phyloP scores from a whole-genome alignment of 768 basidiomycete species.

The Phylloporus sp. region DNA sequence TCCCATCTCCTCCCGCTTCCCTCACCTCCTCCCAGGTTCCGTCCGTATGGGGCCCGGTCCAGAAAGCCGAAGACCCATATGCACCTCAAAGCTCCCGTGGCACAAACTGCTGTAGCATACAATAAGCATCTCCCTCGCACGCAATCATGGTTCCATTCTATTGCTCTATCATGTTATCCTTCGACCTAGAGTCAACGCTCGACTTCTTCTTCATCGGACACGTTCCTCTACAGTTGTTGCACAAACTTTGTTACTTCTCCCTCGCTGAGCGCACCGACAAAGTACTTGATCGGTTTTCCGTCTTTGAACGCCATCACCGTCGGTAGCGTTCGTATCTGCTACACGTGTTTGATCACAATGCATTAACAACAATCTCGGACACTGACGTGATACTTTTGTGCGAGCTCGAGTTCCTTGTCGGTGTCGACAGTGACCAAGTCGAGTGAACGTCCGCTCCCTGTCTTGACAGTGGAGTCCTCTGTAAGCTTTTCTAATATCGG shows the following conservation, averaged over 20 bases:
- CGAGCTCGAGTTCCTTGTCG: slow-evolving; percentile 50
- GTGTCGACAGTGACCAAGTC: slow-evolving; percentile 72
- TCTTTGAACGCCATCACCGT: slow-evolving; percentile 75
- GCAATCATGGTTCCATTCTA: background rate
- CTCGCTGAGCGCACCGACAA: slow-evolving; percentile 55
- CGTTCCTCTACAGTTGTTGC: slow-evolving; percentile 29
- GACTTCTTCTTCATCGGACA: background rate
- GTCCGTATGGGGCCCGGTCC: slow-evolving; percentile 95
- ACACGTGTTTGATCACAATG: background rate
- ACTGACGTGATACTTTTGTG: slow-evolving; percentile 43
- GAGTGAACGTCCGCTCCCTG: slow-evolving; percentile 52
- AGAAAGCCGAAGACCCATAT: slow-evolving; percentile 89
- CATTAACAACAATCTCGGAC: background rate
- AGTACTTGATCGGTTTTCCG: slow-evolving; percentile 53
- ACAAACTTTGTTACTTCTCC: slow-evolving; percentile 42
- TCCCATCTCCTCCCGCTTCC: slow-evolving; percentile 1
- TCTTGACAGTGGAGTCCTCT: slow-evolving; percentile 36
- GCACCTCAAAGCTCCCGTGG: slow-evolving; percentile 58
- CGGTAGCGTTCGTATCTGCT: slow-evolving; percentile 67
- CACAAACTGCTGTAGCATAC: slow-evolving; percentile 54
- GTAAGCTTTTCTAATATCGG: slow-evolving; percentile 64
- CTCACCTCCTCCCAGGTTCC: slow-evolving; percentile 58
- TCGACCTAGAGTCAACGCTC: slow-evolving; percentile 4
- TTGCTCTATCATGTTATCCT: slow-evolving; percentile 8
- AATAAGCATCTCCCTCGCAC: slow-evolving; percentile 33